Evolutionary conservation across 352 stramenopile species (phyloP).

Genomic region (Halophytophthora polymorphica): DNA sequence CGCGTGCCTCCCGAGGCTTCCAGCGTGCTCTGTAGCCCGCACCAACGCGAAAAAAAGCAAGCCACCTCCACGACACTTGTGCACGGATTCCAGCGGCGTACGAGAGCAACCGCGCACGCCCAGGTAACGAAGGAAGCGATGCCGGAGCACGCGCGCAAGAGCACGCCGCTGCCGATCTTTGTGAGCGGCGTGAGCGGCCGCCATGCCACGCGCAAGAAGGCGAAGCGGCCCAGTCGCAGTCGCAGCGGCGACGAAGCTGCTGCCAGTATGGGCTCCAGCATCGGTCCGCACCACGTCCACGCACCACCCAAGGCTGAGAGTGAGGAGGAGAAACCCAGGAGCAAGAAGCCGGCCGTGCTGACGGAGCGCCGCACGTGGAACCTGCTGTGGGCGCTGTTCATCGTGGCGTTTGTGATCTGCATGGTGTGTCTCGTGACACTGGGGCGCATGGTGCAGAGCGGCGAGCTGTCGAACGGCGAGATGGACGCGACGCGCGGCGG

Average conservation of each 20-base stretch:
- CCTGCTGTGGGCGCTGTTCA: slow-evolving; percentile 43
- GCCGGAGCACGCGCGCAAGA: slow-evolving; percentile 33
- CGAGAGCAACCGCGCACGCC: background rate
- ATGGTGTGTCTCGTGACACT: slow-evolving; percentile 52
- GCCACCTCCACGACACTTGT: too few species aligned
- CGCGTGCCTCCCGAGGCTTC: too few species aligned
- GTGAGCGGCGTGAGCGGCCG: slow-evolving; percentile 20
- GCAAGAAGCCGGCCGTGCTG: slow-evolving; percentile 1
- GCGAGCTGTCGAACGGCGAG: slow-evolving; percentile 40
- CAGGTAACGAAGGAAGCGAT: too few species aligned
- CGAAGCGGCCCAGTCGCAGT: slow-evolving; percentile 28
- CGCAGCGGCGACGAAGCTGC: slow-evolving; percentile 23
- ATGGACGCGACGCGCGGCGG: slow-evolving; percentile 20
- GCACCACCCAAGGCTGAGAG: slow-evolving; percentile 6
- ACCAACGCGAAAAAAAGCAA: too few species aligned
- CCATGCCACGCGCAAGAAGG: slow-evolving; percentile 32
- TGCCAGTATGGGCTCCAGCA: background rate
- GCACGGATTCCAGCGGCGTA: too few species aligned
- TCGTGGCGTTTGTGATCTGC: slow-evolving; percentile 40
- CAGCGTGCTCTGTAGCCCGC: too few species aligned
- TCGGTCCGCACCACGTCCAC: background rate
- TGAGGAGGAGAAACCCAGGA: background rate
- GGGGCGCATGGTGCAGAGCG: slow-evolving; percentile 43
- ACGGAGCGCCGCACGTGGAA: slow-evolving; percentile 36
- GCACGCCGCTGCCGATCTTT: slow-evolving; percentile 37